Conservation (phyloP, 192 early-diverging fungal genomes). For the Lobosporangium transversale region DNA sequence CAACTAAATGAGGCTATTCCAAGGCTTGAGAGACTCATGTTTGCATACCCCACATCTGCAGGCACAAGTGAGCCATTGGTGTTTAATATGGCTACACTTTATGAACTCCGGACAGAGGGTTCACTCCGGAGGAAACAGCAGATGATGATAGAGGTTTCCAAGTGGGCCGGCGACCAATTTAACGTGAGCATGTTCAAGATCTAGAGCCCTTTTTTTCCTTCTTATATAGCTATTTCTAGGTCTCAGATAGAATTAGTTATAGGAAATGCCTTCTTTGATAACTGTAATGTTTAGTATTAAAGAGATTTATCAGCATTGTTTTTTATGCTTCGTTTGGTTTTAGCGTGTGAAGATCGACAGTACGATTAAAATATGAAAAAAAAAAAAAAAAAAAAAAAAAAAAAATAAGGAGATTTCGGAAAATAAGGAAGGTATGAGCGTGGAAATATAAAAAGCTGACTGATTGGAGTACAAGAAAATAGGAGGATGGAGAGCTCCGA, state of each 20-base stretch:
- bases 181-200: constrained; percentile 59
- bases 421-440: neutral
- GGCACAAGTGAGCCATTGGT: constrained; percentile 57
- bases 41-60: constrained; percentile 55
- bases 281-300: too few relatives aligned
- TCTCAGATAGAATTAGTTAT: too few relatives aligned
- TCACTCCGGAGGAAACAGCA: constrained; percentile 54
- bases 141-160: constrained; percentile 53
- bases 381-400: neutral
- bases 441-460: neutral
- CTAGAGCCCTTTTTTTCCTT: neutral
- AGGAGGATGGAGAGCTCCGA: neutral
- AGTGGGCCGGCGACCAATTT: constrained; percentile 64
- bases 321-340: too few relatives aligned
- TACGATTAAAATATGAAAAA: too few relatives aligned
- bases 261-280: too few relatives aligned
- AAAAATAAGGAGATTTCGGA: neutral
- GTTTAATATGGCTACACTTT: constrained; percentile 64
- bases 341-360: too few relatives aligned
- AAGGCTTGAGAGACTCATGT: constrained; percentile 51
- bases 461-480: too few relatives aligned
- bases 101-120: constrained; percentile 59
- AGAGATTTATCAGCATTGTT: too few relatives aligned
- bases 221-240: too few relatives aligned
- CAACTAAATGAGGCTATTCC: constrained; percentile 55